A percentile compares a stretch with the other conserved stretches of the same genome.
Conservation (phyloP, 768 basidiomycete species). For the Leccinellum albellum region DNA sequence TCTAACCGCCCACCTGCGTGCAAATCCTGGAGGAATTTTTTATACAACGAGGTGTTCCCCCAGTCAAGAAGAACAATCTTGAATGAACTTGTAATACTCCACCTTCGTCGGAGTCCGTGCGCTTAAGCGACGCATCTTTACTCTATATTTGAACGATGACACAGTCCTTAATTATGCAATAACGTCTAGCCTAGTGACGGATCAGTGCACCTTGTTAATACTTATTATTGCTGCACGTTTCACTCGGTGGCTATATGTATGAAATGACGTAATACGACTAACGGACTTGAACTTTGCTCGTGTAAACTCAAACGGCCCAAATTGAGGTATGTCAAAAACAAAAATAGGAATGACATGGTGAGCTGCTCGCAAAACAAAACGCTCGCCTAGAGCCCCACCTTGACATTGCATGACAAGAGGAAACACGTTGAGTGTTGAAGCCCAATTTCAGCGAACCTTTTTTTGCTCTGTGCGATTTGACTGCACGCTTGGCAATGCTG, state of each 20-base stretch:
- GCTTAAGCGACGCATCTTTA: constrained; percentile 18
- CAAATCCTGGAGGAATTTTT: constrained; percentile 1
- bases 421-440: constrained; percentile 12
- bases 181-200: constrained; percentile 17
- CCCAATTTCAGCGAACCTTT: constrained; percentile 6
- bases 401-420: not conserved
- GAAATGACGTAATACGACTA: constrained; percentile 28
- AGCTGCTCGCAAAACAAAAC: not conserved
- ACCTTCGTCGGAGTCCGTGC: constrained; percentile 17
- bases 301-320: constrained; percentile 13
- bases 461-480: not conserved
- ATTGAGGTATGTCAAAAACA: not conserved
- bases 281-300: constrained; percentile 25
- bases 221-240: constrained; percentile 15
- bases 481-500: not conserved
- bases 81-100: not conserved
- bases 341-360: not conserved
- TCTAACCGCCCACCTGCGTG: not conserved
- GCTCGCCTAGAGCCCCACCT: constrained; percentile 14
- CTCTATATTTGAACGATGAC: constrained; percentile 11
- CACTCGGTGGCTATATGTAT: constrained; percentile 16
- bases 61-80: constrained; percentile 3
- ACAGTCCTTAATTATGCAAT: constrained; percentile 15
- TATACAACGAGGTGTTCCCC: constrained; percentile 12
- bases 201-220: constrained; percentile 4